Base-by-base conservation (phyloP, 192 early-diverging fungal species). In the Coemansia sp. region DNA sequence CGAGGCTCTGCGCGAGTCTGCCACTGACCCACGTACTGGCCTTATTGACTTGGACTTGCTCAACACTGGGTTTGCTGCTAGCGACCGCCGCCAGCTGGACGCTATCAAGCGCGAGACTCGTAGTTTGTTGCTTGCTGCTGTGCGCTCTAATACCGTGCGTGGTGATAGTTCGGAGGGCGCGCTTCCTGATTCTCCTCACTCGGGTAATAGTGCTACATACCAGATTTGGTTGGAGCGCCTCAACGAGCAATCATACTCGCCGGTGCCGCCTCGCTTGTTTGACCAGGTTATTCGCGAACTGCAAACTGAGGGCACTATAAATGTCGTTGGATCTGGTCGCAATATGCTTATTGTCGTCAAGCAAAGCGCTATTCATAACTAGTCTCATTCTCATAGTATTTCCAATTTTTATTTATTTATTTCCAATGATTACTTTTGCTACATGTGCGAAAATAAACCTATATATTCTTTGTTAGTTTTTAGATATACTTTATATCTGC, bases 1-100 rank as follows among this genome's bases (percentile, higher is more conserved):
- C 66, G 90, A 91, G 47, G 97, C 96, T 10, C 88, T 99, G 73
- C 93, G 96, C 62, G 90, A 94, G 21, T 87, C 89, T 7, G 97
- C 97, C 6, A 95, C 93, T 28, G 96, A 99, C 68, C 96, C 96
- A 3, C 86, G 87, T 44, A 99, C 97, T 23, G 97, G 97, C 26
- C 83, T 91, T 62, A 91, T 99, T 30, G 97, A 99, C 67, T 86
- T 97, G 66, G 97, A 99, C 80, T 79, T 97, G 63, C 87, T 99
- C 33, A 89, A 86, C 42, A 97, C 95, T 21, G 97, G 97, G 7
- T 91, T 92, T 75, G 90, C 88, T 30, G 87, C 91, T 17, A 89
- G 93, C 72, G 89, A 89, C 23, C 88, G 96, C 17, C 80, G 75
- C 62, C 80, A 82, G 68, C 65, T 82, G 17, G 80, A 77, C 43